Percentiles rank a stretch among this genome's conserved stretches.
phyloP scores from a whole-genome alignment of 2,329 filamentous ascomycete species.

The Boeremia lycopersici region DNA sequence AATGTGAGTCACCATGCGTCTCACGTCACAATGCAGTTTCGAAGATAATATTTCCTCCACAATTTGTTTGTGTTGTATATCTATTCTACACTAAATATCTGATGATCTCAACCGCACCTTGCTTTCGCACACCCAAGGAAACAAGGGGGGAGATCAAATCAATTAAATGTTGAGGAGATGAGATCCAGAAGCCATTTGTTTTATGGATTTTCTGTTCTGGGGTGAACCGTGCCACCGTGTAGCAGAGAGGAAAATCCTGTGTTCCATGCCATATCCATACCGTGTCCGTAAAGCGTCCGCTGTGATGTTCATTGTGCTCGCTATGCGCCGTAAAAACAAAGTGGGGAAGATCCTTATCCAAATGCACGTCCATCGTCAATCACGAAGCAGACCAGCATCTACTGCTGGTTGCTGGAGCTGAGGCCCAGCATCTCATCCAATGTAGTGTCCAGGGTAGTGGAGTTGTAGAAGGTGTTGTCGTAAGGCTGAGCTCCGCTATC shows the following conservation, averaged over 20 bases:
- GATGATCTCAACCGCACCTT: constrained; percentile 43
- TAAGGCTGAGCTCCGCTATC: constrained; percentile 23
- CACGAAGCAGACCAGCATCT: constrained; percentile 20
- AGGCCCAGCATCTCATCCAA: constrained; percentile 41
- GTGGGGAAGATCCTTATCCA: constrained; percentile 27
- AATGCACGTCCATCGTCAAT: constrained; percentile 28
- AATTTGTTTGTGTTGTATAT: constrained; percentile 24
- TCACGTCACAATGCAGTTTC: constrained; percentile 6
- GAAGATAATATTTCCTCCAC: constrained; percentile 21
- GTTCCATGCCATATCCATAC: constrained; percentile 21
- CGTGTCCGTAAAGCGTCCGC: constrained; percentile 20
- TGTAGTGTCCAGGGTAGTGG: constrained; percentile 22
- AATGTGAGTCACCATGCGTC: constrained; percentile 11
- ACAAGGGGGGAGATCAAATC: constrained; percentile 45
- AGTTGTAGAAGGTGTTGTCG: constrained; percentile 36
- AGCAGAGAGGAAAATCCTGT: constrained; percentile 25
- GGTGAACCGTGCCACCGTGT: constrained; percentile 22
- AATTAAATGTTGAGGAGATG: constrained; percentile 26
- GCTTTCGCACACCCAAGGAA: constrained; percentile 23
- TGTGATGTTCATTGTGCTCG: constrained; percentile 20
- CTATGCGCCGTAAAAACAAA: constrained; percentile 23
- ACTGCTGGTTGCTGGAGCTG: constrained; percentile 30
- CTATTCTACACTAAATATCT: constrained; percentile 37
- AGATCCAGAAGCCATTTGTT: constrained; percentile 41
- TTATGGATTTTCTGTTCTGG: constrained; percentile 44